Conservation (phyloP, 352 stramenopile species). For the Pythium aristosporum region DNA sequence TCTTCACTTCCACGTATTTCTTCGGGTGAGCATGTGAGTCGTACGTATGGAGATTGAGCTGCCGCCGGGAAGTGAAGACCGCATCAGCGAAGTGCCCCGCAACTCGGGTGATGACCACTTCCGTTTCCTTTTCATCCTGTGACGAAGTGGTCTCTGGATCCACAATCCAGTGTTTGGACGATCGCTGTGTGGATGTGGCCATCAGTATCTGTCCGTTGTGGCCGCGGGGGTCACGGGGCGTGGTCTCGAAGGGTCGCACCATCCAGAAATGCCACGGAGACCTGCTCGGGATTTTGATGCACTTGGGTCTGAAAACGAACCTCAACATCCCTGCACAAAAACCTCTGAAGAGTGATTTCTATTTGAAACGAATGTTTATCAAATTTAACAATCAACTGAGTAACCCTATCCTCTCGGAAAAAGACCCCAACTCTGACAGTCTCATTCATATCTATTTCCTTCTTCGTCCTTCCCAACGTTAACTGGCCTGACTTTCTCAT, state of each 20-base stretch:
- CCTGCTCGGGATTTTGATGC: no score
- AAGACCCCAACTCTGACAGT: conserved; percentile 1
- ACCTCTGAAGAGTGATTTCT: not conserved
- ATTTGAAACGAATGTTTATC: not conserved
- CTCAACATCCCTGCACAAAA: no score
- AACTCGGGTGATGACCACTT: not conserved
- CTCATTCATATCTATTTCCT: not conserved
- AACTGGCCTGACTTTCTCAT: not conserved
- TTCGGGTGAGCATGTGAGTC: conserved; percentile 26
- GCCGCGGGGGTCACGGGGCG: not conserved
- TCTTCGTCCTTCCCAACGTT: not conserved
- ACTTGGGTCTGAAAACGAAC: no score
- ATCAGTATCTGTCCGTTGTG: not conserved
- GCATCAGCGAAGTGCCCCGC: not conserved
- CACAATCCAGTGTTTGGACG: not conserved
- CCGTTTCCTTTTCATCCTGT: not conserved
- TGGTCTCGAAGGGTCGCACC: not conserved
- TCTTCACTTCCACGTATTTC: conserved; percentile 69
- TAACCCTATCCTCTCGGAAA: conserved; percentile 19
- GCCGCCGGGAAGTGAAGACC: conserved; percentile 26
- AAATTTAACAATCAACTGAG: not conserved
- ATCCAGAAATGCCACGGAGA: not conserved
- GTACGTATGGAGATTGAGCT: conserved; percentile 63
- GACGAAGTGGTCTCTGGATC: not conserved
- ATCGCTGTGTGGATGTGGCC: not conserved